A percentile compares a stretch with the other conserved stretches of the same genome.
Conservation (phyloP, 2,329 filamentous ascomycete species). For the Penicillium sp. region DNA sequence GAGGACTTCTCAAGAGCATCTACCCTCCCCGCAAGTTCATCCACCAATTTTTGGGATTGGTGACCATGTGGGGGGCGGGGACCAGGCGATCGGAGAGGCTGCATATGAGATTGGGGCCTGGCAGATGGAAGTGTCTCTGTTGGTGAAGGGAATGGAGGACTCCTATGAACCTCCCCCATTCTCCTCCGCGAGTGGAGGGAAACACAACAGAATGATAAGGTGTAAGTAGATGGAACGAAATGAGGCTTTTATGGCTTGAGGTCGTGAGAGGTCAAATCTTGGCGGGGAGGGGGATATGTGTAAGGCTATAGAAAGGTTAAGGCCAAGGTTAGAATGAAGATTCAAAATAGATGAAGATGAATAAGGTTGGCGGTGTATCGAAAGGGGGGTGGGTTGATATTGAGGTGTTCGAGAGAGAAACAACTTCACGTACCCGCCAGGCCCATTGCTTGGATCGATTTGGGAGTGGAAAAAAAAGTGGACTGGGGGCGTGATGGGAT, state of each 20-base stretch:
- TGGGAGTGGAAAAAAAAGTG: constrained; percentile 25
- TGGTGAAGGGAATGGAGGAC: constrained; percentile 41
- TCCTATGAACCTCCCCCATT: constrained; percentile 40
- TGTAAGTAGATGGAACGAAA: constrained; percentile 19
- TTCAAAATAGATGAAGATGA: neutral
- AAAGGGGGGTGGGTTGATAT: neutral
- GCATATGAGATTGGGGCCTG: constrained; percentile 24
- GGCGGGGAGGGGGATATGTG: neutral
- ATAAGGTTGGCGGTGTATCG: constrained; percentile 19
- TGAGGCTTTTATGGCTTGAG: constrained; percentile 36
- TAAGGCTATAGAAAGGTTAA: neutral
- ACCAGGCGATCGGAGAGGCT: constrained; percentile 24
- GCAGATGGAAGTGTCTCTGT: constrained; percentile 36
- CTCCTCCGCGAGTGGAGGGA: constrained; percentile 31
- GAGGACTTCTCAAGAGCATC: constrained; percentile 9
- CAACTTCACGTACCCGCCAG: constrained; percentile 9
- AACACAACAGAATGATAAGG: no score
- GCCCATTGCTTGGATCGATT: constrained; percentile 24
- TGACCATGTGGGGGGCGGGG: constrained; percentile 19
- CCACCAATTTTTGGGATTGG: constrained; percentile 12
- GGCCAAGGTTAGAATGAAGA: constrained; percentile 2
- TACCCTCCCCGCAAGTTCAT: constrained; percentile 8
- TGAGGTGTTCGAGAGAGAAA: neutral
- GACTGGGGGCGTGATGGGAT: constrained; percentile 23
- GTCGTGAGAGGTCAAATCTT: neutral